A percentile compares a stretch with the other conserved stretches of the same genome.
phyloP scores from a whole-genome alignment of 176 grass and related monocot genomes.

The Aegilops sharonensis region DNA sequence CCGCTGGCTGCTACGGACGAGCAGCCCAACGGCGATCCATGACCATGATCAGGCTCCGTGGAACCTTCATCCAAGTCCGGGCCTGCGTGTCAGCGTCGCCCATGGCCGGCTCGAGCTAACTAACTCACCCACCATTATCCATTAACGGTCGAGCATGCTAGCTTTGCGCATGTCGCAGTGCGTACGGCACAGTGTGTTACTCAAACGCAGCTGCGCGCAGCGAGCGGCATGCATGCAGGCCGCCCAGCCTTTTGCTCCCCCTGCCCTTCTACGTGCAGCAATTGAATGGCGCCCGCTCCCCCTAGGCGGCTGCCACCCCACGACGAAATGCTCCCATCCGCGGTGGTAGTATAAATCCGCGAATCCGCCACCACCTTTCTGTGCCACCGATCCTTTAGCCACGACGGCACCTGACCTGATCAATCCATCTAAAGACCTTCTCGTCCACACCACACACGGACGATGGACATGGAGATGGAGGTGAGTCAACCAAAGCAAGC shows the following conservation, averaged over 20 bases:
- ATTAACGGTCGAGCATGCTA: not conserved
- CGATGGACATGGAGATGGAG: constrained; percentile 42
- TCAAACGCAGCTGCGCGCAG: not conserved
- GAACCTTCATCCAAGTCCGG: not conserved
- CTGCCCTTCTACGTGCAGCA: constrained; percentile 15
- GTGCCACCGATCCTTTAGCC: not conserved
- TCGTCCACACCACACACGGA: not conserved
- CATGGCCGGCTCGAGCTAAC: not conserved
- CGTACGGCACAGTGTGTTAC: not conserved
- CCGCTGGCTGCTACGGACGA: not conserved
- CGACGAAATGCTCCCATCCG: not conserved
- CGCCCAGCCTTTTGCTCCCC: not conserved
- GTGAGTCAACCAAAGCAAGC: not conserved
- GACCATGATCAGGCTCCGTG: not conserved
- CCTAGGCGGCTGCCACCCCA: not conserved
- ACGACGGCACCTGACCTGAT: not conserved
- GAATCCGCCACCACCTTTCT: constrained; percentile 25
- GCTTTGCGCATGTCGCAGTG: not conserved
- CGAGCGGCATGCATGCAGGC: not conserved
- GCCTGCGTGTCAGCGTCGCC: too few species aligned
- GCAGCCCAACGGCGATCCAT: not conserved
- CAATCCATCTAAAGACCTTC: not conserved
- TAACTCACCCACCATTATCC: not conserved
- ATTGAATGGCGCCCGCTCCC: constrained; percentile 38
- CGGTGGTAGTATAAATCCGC: constrained; percentile 26